Percentiles rank a stretch among this genome's conserved stretches.
These are phyloP conservation scores for Pyrenophora teres DNA, from an alignment of 2,329 filamentous ascomycete genomes.

Conservation along the genomic window DNA sequence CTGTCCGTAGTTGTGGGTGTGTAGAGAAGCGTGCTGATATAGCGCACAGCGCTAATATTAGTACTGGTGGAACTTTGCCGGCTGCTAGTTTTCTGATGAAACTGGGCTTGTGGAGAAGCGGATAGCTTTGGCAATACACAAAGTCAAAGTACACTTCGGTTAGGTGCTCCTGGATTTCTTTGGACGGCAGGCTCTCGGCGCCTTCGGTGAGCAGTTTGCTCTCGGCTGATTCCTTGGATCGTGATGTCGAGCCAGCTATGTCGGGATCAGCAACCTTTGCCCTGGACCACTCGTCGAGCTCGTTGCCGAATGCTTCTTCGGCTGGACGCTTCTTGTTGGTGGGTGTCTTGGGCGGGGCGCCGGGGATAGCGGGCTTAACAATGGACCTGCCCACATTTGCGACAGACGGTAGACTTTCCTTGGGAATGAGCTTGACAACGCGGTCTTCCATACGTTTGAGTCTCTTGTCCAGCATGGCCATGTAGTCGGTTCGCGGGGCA, in stretches of 20 bases:
- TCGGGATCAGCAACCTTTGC: constrained; percentile 57
- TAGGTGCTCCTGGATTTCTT: constrained; percentile 90
- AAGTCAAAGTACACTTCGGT: constrained; percentile 95
- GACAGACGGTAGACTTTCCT: constrained; percentile 74
- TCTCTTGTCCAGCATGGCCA: constrained; percentile 97
- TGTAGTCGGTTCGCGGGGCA: constrained; percentile 93
- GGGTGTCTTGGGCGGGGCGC: constrained; percentile 59
- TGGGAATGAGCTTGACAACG: constrained; percentile 93
- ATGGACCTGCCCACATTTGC: constrained; percentile 75
- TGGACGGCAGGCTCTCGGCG: constrained; percentile 76
- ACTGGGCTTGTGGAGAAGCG: constrained; percentile 92
- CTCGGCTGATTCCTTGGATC: constrained; percentile 66
- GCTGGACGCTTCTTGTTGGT: constrained; percentile 76
- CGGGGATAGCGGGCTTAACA: constrained; percentile 77
- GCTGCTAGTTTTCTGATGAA: constrained; percentile 88
- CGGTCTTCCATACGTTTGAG: constrained; percentile 97
- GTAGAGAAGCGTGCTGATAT: constrained; percentile 94
- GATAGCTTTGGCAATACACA: constrained; percentile 93
- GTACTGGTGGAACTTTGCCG: constrained; percentile 81
- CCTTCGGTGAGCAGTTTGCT: constrained; percentile 81
- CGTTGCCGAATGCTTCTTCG: constrained; percentile 84
- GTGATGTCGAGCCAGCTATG: constrained; percentile 56
- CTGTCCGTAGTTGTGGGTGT: constrained; percentile 76
- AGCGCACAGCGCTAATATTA: constrained; percentile 92
- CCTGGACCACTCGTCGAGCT: constrained; percentile 80